Conservation (phyloP, 129 eudicot genomes). For the Oenanthe sinensis region DNA sequence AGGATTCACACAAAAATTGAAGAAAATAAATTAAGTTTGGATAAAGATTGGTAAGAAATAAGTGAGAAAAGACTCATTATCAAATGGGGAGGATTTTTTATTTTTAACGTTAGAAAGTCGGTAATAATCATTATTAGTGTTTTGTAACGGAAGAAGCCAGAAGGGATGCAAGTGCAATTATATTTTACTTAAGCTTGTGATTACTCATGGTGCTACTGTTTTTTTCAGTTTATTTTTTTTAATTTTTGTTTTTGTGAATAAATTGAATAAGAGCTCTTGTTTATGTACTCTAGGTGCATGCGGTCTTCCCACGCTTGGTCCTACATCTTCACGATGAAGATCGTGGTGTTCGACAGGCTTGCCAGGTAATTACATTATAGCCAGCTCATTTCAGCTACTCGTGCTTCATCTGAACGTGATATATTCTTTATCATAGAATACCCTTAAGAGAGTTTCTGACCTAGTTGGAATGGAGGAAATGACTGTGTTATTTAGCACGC, state of each 20-base stretch:
- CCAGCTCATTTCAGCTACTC: background rate
- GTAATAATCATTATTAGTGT: background rate
- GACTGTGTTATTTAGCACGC: constrained; percentile 47
- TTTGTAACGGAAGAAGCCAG: background rate
- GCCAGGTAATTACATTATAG: constrained; percentile 46
- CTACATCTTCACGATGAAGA: constrained; percentile 92
- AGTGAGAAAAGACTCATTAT: background rate
- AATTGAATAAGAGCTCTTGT: background rate
- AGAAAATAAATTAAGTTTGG: background rate
- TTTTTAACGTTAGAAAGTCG: background rate
- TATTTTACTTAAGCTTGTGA: background rate
- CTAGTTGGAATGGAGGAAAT: constrained; percentile 61
- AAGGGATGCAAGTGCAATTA: background rate
- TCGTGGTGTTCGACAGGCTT: constrained; percentile 67
- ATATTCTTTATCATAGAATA: constrained; percentile 33
- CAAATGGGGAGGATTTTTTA: background rate
- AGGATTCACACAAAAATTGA: background rate
- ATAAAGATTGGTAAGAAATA: background rate
- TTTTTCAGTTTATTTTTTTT: background rate
- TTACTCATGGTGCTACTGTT: background rate
- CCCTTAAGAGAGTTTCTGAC: constrained; percentile 61
- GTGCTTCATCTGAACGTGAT: constrained; percentile 7
- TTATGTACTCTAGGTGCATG: constrained; percentile 52
- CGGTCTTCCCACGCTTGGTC: constrained; percentile 74
- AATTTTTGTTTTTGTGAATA: background rate